Base-by-base conservation (phyloP, 768 basidiomycete species). In the Exsudoporus frostii region DNA sequence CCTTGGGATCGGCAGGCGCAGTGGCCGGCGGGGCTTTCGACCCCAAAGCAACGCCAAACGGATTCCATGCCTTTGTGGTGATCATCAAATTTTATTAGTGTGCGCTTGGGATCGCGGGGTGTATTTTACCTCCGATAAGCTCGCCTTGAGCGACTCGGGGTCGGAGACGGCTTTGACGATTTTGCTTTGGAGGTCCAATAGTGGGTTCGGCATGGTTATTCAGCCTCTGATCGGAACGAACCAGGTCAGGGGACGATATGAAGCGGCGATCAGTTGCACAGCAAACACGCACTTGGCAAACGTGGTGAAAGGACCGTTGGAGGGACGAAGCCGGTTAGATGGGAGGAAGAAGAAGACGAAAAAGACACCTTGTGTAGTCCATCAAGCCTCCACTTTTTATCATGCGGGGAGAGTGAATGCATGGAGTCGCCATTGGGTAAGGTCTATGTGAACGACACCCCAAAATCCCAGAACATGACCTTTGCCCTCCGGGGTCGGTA, bases 131-230 rank as follows among this genome's bases (percentile, higher is more conserved):
- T 53, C 33, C 7, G 57, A 25, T 6, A 46, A 22, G 0, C 20
- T 46, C 2, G 27, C 19, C 45, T 33, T 50, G 49, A 56, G 50
- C 9, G 54, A 36, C 2, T 52, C 45, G 2, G 61, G 61, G 43
- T 62, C 61, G 5, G 61, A 50, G 25, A 62, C 9, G 19, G 61
- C 61, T 37, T 57, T 59, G 61, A 62, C 61, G 33, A 63, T 50
- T 7, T 61, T 46, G 37, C 52, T 58, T 27, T 57, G 51, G n/a
- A 62, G 1, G 0, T 38, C 11, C 3, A 32, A 36, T 36, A 62
- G 25, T 27, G 55, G 39, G 13, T 55, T 48, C 22, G 48, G 45
- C 61, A 62, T 62, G 43, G 5, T 7, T 24, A 17, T 51, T 13
- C 7, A 14, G 17, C 32, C 10, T 33, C 38, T 56, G 54, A 9